These are phyloP conservation scores for Heracleum sosnowskyi DNA, from an alignment of 129 eudicot species.

Conservation along the genomic window DNA sequence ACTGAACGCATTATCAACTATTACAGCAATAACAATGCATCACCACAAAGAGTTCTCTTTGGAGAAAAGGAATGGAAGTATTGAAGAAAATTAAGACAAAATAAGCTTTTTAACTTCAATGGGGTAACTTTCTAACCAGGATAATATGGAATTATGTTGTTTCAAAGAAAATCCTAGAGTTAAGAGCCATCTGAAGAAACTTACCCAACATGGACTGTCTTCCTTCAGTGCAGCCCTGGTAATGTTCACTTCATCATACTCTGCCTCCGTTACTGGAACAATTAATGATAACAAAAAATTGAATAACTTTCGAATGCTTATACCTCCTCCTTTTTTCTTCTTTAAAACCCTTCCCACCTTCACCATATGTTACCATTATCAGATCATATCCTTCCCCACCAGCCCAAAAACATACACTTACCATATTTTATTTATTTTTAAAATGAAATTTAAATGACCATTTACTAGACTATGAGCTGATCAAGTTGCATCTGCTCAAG, in stretches of 20 bases:
- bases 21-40: not conserved
- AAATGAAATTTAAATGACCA: constrained; percentile 12
- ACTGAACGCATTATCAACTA: not conserved
- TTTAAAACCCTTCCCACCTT: not conserved
- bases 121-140: constrained; percentile 5
- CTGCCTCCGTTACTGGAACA: constrained; percentile 22
- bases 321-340: constrained; percentile 6
- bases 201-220: constrained; percentile 11
- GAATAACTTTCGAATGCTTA: constrained; percentile 17
- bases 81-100: not conserved
- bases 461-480: constrained; percentile 26
- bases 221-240: not conserved
- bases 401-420: constrained; percentile 42
- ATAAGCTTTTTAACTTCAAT: not conserved
- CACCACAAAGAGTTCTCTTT: not conserved
- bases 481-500: constrained; percentile 28
- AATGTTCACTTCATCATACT: constrained; percentile 13
- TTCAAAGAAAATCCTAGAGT: constrained; percentile 1
- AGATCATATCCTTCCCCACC: constrained; percentile 18
- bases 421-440: constrained; percentile 19
- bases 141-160: not conserved
- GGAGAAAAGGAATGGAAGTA: not conserved
- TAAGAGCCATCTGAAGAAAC: constrained; percentile 11
- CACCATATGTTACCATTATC: not conserved
- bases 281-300: constrained; percentile 32